Evolutionary conservation across 2,329 filamentous ascomycete genomes (phyloP).

Genomic region (Venturiaceae sp.): DNA sequence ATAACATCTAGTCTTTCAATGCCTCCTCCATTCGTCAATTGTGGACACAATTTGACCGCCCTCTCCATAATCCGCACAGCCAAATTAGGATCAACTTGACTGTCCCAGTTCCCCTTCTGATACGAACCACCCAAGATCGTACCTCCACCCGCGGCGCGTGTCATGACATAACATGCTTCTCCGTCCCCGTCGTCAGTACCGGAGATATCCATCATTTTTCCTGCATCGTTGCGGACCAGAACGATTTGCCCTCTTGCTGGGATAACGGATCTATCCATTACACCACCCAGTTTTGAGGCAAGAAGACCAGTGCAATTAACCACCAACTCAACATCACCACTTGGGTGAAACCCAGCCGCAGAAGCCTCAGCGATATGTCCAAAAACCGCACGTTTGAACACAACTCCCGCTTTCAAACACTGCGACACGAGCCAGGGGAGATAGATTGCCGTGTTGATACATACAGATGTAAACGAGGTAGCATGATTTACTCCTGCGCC

Average conservation of each 20-base stretch:
- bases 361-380: slow-evolving; percentile 66
- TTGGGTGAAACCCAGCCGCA: slow-evolving; percentile 39
- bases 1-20: slow-evolving; percentile 66
- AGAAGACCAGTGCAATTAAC: slow-evolving; percentile 81
- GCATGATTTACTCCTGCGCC: slow-evolving; percentile 57
- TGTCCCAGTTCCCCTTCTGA: slow-evolving; percentile 70
- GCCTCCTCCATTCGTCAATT: slow-evolving; percentile 53
- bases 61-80: slow-evolving; percentile 77
- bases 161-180: slow-evolving; percentile 77
- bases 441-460: slow-evolving; percentile 85
- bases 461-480: slow-evolving; percentile 71
- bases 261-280: slow-evolving; percentile 62
- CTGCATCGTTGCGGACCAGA: slow-evolving; percentile 68
- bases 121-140: slow-evolving; percentile 83
- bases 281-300: slow-evolving; percentile 67
- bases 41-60: slow-evolving; percentile 54
- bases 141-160: slow-evolving; percentile 66
- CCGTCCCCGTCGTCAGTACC: slow-evolving; percentile 58
- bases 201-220: slow-evolving; percentile 59
- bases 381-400: slow-evolving; percentile 35
- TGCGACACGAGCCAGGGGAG: slow-evolving; percentile 76
- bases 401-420: slow-evolving; percentile 63
- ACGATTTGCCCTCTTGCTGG: slow-evolving; percentile 79
- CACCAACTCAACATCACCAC: slow-evolving; percentile 55
- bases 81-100: slow-evolving; percentile 67